phyloP scores from a whole-genome alignment of 2,329 filamentous ascomycete species.

The Geoglossum cookeanum region DNA sequence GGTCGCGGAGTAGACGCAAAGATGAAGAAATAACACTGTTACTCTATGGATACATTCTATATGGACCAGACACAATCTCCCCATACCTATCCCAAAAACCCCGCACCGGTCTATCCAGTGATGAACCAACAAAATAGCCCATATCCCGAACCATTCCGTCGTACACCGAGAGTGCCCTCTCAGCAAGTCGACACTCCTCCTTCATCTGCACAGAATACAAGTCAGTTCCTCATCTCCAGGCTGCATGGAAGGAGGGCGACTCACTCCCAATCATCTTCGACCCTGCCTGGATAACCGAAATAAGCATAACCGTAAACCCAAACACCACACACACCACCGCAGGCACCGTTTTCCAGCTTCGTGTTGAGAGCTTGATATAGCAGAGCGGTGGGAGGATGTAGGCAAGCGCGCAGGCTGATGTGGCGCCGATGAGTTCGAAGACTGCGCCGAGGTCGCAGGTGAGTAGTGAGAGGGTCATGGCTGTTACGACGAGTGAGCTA shows the following conservation, averaged over 20 bases:
- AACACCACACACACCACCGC: constrained; percentile 56
- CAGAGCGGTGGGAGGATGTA: constrained; percentile 92
- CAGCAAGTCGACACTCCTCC: not conserved
- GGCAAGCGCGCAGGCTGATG: constrained; percentile 79
- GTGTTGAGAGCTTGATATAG: constrained; percentile 77
- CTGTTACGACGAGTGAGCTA: constrained; percentile 49
- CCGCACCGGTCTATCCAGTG: not conserved
- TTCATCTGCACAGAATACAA: not conserved
- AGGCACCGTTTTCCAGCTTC: constrained; percentile 55
- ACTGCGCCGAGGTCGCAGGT: constrained; percentile 90
- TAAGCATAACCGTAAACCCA: constrained; percentile 60
- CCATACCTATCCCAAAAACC: not conserved
- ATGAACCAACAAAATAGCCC: not conserved
- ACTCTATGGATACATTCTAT: not conserved
- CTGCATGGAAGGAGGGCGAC: not conserved
- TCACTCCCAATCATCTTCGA: constrained; percentile 37
- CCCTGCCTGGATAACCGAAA: constrained; percentile 56
- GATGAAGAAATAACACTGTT: not conserved
- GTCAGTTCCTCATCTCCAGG: not conserved
- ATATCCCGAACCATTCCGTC: not conserved
- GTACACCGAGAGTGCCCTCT: not conserved
- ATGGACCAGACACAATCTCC: not conserved
- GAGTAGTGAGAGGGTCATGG: constrained; percentile 58
- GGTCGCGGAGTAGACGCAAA: constrained; percentile 10
- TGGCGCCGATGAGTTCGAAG: constrained; percentile 90